Evolutionary conservation across 2,329 filamentous ascomycete genomes (phyloP), one percentile per base, ranked within the genome.

Genomic region (Neodidymelliopsis sp.): DNA sequence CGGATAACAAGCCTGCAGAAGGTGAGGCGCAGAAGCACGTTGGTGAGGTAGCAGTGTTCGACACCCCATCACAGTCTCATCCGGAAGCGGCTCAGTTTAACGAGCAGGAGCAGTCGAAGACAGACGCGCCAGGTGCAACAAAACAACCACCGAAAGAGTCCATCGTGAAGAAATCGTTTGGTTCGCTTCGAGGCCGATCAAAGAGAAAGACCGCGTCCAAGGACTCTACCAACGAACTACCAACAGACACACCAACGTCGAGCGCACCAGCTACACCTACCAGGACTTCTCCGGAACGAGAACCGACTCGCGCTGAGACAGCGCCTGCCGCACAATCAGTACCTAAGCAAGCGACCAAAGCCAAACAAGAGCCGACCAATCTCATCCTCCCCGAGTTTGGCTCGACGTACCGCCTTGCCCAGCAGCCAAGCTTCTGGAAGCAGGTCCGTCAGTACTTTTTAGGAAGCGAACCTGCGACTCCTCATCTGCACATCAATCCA

Each of bases 401-500:
- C 7, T 83, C 79, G 58, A 90, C 88, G 0, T 93, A 91, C 58
- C 80, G 70, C 12, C 55, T 72, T 22, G 70, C 73, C 9, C 71
- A 75, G 20, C 72, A 75, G 34, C 75, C 76, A 7, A 75, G 74
- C 1, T 77, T 78, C 54, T 72, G 78, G 61, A 70, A 79, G 57
- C 56, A 74, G 53, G 52, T 80, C 55, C 65, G 72, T 54, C 56
- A 72, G 57, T 65, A 74, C 42, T 66, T 72, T 60, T 57, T 63
- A 63, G 79, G 62, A 54, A 77, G 70, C 66, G 89, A 43, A 76
- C 81, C 22, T 78, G 81, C 86, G 38, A 71, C 80, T 6, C 78
- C 83, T 3, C 80, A 97, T 69, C 84, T 97, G 4, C 87, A 85
- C 58, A 81, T 90, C 23, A 75, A 84, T 6, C 85, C 85, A 33